Percentiles rank a stretch among this genome's conserved stretches.
phyloP scores from a whole-genome alignment of 2,329 filamentous ascomycete species.

The Aspergillus neoniger region DNA sequence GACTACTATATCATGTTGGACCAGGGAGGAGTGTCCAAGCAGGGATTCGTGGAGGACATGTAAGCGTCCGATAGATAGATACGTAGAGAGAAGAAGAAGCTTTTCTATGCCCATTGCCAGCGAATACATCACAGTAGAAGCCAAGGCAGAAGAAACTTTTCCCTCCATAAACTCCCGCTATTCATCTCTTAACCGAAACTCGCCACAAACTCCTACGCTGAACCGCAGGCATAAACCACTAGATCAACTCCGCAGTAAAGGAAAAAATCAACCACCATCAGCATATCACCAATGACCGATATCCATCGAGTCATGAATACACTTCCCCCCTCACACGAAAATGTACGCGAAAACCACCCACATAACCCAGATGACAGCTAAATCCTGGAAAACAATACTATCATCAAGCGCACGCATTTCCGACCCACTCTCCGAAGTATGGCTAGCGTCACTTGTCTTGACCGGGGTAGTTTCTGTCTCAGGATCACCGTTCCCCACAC shows the following conservation, averaged over 20 bases:
- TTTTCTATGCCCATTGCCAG: neutral
- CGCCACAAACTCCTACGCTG: neutral
- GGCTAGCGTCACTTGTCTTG: neutral
- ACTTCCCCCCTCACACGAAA: too few species aligned
- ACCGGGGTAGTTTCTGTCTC: neutral
- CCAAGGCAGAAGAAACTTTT: too few species aligned
- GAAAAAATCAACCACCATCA: neutral
- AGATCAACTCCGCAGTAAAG: neutral
- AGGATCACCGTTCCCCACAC: neutral
- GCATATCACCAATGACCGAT: too few species aligned
- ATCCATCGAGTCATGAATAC: too few species aligned
- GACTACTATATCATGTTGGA: conserved; percentile 58
- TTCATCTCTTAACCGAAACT: neutral
- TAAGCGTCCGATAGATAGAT: conserved; percentile 1
- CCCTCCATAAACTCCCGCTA: too few species aligned
- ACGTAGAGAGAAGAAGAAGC: neutral
- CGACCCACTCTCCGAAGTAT: too few species aligned
- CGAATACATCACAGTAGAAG: neutral
- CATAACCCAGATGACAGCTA: too few species aligned
- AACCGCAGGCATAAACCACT: too few species aligned
- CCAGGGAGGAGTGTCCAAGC: conserved; percentile 48
- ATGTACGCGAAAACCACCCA: too few species aligned
- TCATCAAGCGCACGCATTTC: too few species aligned
- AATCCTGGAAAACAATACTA: too few species aligned
- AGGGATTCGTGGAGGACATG: conserved; percentile 32